Conservation (phyloP, 208 protist genomes). For the Trypanosoma lewisi region DNA sequence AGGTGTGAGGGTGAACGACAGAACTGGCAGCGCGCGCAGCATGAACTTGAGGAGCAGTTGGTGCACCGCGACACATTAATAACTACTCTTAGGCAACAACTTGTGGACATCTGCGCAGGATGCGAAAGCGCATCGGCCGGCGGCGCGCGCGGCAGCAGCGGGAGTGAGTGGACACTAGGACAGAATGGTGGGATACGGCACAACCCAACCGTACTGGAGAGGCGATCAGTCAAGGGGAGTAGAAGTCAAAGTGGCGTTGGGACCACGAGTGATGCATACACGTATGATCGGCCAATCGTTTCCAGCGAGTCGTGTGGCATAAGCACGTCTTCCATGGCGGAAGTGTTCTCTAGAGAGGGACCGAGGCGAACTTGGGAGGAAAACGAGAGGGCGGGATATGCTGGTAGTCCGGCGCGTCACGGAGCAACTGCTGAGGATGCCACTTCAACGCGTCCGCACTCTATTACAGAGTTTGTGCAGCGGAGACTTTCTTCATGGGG, state of each 20-base stretch:
- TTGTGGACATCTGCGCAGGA: neutral
- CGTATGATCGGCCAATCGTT: conserved; percentile 1
- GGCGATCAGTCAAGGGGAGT: neutral
- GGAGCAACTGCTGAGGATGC: neutral
- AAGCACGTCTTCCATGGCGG: conserved; percentile 5
- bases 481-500: conserved; percentile 1
- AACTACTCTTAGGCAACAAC: conserved; percentile 4
- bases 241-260: neutral
- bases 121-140: neutral
- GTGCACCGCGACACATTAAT: conserved; percentile 15
- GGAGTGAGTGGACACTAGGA: neutral
- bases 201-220: neutral
- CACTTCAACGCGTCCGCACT: conserved; percentile 2
- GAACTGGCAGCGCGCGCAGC: conserved; percentile 6
- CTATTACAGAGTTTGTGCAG: conserved; percentile 13
- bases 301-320: conserved; percentile 5
- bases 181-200: neutral
- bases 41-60: conserved; percentile 12
- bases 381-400: neutral
- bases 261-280: neutral
- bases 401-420: neutral
- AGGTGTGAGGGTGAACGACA: conserved; percentile 14
- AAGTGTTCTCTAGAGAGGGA: neutral
- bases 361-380: neutral
- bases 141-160: neutral